Conservation (phyloP, 2,329 filamentous ascomycete species). For the Fusarium buxicola region DNA sequence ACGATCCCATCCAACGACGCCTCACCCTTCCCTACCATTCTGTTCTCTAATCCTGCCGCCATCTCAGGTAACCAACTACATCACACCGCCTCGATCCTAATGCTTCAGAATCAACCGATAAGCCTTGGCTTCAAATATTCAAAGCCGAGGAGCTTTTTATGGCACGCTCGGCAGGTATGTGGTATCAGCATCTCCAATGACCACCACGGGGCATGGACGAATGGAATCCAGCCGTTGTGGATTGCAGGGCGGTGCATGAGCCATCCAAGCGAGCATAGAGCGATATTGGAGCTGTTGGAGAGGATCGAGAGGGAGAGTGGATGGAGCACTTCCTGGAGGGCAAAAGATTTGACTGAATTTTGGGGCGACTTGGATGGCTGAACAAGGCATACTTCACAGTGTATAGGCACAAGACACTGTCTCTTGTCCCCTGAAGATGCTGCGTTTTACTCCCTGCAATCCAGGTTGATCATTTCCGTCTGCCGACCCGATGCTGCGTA, state of each 20-base stretch:
- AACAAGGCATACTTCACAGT: background rate
- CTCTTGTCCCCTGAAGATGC: background rate
- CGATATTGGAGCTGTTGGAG: conserved; percentile 59
- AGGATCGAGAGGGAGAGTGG: conserved; percentile 64
- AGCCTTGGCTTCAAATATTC: conserved; percentile 57
- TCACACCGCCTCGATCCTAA: conserved; percentile 63
- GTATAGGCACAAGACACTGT: background rate
- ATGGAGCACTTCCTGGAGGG: conserved; percentile 65
- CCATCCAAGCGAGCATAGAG: conserved; percentile 56
- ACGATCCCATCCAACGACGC: conserved; percentile 54
- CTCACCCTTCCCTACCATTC: conserved; percentile 61
- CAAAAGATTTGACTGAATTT: conserved; percentile 62
- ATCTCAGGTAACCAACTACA: conserved; percentile 67
- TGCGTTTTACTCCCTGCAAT: background rate
- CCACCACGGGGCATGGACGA: conserved; percentile 65
- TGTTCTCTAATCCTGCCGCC: conserved; percentile 63
- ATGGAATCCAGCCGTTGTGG: conserved; percentile 65
- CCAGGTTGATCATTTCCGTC: too few relatives aligned
- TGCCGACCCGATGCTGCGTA: too few relatives aligned
- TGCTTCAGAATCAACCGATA: conserved; percentile 60
- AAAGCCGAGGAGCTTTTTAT: conserved; percentile 55
- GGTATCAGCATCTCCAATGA: conserved; percentile 65
- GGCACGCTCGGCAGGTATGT: conserved; percentile 65
- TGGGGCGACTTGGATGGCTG: conserved; percentile 36
- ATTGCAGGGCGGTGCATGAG: conserved; percentile 65